phyloP scores from a whole-genome alignment of 805 yeast genomes.

The Candida sakaeoensis region DNA sequence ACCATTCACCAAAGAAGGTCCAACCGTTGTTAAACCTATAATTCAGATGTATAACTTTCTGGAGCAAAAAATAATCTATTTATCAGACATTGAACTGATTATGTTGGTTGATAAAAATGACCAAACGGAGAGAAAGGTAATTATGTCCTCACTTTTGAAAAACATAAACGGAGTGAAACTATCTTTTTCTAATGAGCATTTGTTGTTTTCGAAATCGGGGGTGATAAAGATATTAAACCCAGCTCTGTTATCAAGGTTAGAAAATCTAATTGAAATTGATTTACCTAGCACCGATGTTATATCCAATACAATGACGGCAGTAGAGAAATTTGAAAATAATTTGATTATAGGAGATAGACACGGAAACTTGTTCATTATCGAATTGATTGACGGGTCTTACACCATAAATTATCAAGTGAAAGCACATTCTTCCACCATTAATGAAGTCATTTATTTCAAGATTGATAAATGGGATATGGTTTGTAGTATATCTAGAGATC shows the following conservation, averaged over 20 bases:
- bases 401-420: conserved; percentile 25
- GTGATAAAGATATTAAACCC: conserved; percentile 25
- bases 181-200: conserved; percentile 24
- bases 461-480: conserved; percentile 26
- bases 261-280: conserved; percentile 12
- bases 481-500: conserved; percentile 53
- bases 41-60: conserved; percentile 27
- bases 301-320: conserved; percentile 37
- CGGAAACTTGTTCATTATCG: conserved; percentile 37
- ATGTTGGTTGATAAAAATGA: conserved; percentile 20
- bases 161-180: conserved; percentile 30
- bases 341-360: conserved; percentile 47
- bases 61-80: conserved; percentile 23
- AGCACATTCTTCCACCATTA: conserved; percentile 52
- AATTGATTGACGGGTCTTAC: conserved; percentile 3
- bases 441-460: conserved; percentile 39
- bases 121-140: conserved; percentile 8
- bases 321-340: conserved; percentile 30
- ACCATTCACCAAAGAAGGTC: conserved; percentile 6
- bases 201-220: conserved; percentile 45
- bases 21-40: conserved; percentile 9
- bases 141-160: conserved; percentile 36
- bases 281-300: conserved; percentile 30
- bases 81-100: conserved; percentile 37
- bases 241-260: conserved; percentile 11